Base-by-base conservation (phyloP, 2,329 filamentous ascomycete genomes). In the Ascochyta viciae-villosae region DNA sequence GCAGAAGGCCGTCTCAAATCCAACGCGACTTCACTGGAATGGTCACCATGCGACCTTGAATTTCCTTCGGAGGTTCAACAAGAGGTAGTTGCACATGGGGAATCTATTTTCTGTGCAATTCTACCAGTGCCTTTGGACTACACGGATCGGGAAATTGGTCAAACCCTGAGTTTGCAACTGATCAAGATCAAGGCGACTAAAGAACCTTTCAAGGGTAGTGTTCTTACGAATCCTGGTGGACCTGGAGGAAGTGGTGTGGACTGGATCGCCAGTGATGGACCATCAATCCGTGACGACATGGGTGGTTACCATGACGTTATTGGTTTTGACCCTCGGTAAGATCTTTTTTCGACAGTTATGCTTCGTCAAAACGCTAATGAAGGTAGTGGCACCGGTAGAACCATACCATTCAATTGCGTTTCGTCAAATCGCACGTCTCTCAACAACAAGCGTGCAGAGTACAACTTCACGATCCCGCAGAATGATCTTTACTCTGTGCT, bases 71-170 rank as follows among this genome's bases (percentile, higher is more conserved):
- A n/a, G 1, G 6, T 10, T 7, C 35, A 59, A 27, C 6, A 40
- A 15, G n/a, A 41, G 6, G 48, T 59, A 23, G 49, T 24, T 10
- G 29, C 26, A 9, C 33, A 44, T 33, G 35, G 35, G 3, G 52
- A 48, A 19, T 31, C 55, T 2, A 19, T 64, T 3, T 43, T 45
- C 31, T 77, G 75, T 53, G 73, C 65, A 2, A 73, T 49, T 16
- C 52, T 77, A 3, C 33, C 58, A 1, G 74, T 77, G 0, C 75
- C 75, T 2, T 65, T 76, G 1, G 75, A 77, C 54, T 77, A 76
- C 45, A 67, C 66, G 12, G 51, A 67, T 22, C 38, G 53, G 9
- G 48, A 65, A 9, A 60, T 61, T 24, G 58, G 49, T 8, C 52
- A 60, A 26, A 70, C 57, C 1, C 50, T 76, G 26, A 39, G 66